These are phyloP conservation scores for Dillenia turbinata DNA, from an alignment of 164 flowering plant species.

Conservation along the genomic window DNA sequence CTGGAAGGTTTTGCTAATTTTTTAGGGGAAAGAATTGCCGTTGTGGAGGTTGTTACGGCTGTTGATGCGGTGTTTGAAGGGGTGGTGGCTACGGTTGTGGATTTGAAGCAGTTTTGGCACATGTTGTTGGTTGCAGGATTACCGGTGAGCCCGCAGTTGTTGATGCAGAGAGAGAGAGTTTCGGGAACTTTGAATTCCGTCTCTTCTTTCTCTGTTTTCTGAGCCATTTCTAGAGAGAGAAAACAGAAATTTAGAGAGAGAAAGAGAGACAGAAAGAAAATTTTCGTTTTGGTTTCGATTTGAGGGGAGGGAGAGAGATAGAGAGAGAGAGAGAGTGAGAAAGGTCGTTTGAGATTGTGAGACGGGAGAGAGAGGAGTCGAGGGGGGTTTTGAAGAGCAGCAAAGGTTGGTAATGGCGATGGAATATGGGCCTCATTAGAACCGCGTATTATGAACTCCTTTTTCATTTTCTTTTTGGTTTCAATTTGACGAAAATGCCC, in stretches of 20 bases:
- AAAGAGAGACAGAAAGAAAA: conserved; percentile 6
- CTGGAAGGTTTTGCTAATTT: conserved; percentile 19
- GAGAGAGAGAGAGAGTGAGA: conserved; percentile 28
- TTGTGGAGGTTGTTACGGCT: not conserved
- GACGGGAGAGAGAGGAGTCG: conserved; percentile 2
- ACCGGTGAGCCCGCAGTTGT: conserved; percentile 39
- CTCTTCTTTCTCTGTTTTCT: conserved; percentile 62
- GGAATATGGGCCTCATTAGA: conserved; percentile 43
- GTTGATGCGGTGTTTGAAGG: not conserved
- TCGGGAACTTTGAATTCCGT: conserved; percentile 60
- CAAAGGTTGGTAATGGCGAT: conserved; percentile 48
- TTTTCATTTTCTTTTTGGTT: no score
- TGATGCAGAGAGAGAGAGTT: conserved; percentile 31
- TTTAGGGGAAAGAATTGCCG: conserved; percentile 1
- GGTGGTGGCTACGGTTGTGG: conserved; percentile 14
- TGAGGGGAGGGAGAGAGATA: not conserved
- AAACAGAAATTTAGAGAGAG: not conserved
- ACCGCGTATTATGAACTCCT: conserved; percentile 30
- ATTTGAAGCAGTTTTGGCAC: conserved; percentile 56
- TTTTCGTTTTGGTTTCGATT: not conserved
- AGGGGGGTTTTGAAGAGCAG: conserved; percentile 29
- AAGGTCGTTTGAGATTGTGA: conserved; percentile 21
- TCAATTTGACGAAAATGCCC: conserved; percentile 16
- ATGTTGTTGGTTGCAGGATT: conserved; percentile 45
- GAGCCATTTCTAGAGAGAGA: conserved; percentile 36